A percentile compares a stretch with the other conserved stretches of the same genome.
Conservation (phyloP, 179 eudicot genomes). For the Nepenthes alata region DNA sequence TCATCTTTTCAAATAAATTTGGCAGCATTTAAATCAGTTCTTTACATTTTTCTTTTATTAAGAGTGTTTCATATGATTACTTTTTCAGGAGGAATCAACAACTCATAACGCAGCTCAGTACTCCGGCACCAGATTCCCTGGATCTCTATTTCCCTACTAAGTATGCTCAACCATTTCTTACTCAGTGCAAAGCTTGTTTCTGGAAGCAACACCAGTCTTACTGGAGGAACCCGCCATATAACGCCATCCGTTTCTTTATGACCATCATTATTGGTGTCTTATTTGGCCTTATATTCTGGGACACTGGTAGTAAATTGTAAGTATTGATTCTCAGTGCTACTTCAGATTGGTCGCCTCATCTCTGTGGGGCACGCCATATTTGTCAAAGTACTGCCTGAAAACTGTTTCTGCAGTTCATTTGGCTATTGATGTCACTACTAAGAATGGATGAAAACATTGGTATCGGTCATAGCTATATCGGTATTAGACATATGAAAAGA, state of each 20-base stretch:
- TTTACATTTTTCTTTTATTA: not conserved
- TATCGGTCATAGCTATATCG: too few species aligned
- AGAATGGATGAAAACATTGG: too few species aligned
- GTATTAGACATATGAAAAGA: too few species aligned
- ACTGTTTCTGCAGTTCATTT: too few species aligned
- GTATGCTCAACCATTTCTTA: constrained; percentile 42
- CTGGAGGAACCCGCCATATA: constrained; percentile 66
- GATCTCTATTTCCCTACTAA: constrained; percentile 51
- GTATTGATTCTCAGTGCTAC: constrained; percentile 5
- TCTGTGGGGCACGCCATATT: not conserved
- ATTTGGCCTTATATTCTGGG: constrained; percentile 58
- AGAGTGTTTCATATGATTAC: not conserved
- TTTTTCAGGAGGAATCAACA: constrained; percentile 50
- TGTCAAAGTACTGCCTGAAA: not conserved
- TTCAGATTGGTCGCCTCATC: not conserved
- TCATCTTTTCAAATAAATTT: not conserved
- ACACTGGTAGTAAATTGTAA: constrained; percentile 43
- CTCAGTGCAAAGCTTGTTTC: constrained; percentile 71
- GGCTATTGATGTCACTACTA: too few species aligned
- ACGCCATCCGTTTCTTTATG: constrained; percentile 40
- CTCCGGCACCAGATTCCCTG: constrained; percentile 33
- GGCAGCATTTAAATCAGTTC: not conserved
- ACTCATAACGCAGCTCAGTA: constrained; percentile 43
- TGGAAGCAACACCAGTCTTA: constrained; percentile 78
- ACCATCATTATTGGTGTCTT: constrained; percentile 41